Evolutionary conservation across 176 grass and related monocot genomes (phyloP).

Genomic region (Rhynchospora tenuis): DNA sequence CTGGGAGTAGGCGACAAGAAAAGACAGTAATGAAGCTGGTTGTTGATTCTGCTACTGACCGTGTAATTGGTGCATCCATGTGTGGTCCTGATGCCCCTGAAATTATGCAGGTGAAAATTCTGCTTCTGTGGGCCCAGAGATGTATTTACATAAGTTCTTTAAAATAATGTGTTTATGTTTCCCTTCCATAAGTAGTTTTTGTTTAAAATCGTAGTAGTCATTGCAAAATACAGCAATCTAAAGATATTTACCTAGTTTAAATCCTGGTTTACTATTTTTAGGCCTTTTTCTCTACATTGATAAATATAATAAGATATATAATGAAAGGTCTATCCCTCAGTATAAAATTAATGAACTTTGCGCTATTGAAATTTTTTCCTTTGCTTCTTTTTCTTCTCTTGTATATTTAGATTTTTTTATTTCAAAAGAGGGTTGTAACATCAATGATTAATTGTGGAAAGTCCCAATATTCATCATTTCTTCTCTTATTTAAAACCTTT

Average conservation of each 20-base stretch:
- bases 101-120: constrained; percentile 66
- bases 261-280: background rate
- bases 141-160: background rate
- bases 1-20: constrained; percentile 50
- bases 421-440: background rate
- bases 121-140: background rate
- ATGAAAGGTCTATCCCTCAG: background rate
- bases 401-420: background rate
- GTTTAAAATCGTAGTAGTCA: background rate
- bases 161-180: background rate
- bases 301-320: background rate
- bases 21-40: constrained; percentile 76
- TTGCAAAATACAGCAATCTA: background rate
- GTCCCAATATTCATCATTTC: background rate
- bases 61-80: constrained; percentile 82
- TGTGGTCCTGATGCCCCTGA: constrained; percentile 85
- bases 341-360: no score
- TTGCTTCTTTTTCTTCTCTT: background rate
- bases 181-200: background rate
- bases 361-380: background rate
- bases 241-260: background rate
- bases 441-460: background rate
- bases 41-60: constrained; percentile 66
- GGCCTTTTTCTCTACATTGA: background rate
- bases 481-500: background rate